Conservation (phyloP, 495 filamentous ascomycete genomes). For the Daldinia caldariorum region DNA sequence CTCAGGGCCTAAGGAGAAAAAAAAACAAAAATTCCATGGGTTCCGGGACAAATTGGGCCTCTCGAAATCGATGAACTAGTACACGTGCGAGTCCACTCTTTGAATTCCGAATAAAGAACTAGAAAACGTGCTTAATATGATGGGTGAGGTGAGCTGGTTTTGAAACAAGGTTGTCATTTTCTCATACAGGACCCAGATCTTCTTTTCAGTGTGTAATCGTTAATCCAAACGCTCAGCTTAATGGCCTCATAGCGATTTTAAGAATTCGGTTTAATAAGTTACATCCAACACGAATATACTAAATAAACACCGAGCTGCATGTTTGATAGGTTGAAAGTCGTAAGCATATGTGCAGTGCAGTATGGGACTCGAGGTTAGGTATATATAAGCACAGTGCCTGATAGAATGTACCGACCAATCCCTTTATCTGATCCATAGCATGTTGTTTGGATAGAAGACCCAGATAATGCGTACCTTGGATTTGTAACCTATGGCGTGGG, state of each 20-base stretch:
- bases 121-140: slow-evolving; percentile 45
- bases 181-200: slow-evolving; percentile 25
- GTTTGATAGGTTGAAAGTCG: too few relatives aligned
- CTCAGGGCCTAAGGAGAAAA: slow-evolving; percentile 13
- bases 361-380: neutral
- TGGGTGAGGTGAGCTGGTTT: slow-evolving; percentile 43
- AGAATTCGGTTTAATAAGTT: neutral
- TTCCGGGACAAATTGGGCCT: slow-evolving; percentile 24
- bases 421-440: slow-evolving; percentile 29
- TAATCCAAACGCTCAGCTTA: slow-evolving; percentile 13
- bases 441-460: slow-evolving; percentile 26
- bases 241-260: neutral
- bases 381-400: slow-evolving; percentile 12
- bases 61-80: slow-evolving; percentile 30
- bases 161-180: slow-evolving; percentile 35
- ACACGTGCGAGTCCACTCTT: slow-evolving; percentile 38
- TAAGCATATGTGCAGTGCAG: neutral
- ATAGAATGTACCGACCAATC: slow-evolving; percentile 35
- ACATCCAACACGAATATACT: neutral
- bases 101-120: slow-evolving; percentile 19
- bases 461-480: slow-evolving; percentile 29
- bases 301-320: neutral
- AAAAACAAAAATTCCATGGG: slow-evolving; percentile 16
- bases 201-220: neutral
- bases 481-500: slow-evolving; percentile 30